phyloP scores from a whole-genome alignment of 2,329 filamentous ascomycete species.

The Botrytis tulipae region DNA sequence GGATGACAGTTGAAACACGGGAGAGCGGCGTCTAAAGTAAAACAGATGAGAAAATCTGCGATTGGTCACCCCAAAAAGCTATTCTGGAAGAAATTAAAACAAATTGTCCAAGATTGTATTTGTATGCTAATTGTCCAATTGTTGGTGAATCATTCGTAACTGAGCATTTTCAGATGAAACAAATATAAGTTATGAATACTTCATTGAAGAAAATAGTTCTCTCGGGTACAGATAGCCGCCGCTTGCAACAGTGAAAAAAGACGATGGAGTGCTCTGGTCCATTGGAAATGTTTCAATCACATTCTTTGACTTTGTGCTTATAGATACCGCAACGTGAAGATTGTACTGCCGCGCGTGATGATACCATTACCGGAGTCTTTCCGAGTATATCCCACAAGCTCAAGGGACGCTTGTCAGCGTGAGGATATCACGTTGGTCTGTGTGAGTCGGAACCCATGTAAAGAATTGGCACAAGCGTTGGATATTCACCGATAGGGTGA shows the following conservation, averaged over 20 bases:
- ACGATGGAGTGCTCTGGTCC: not conserved
- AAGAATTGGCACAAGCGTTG: not conserved
- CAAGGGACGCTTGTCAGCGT: not conserved
- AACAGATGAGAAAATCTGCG: not conserved
- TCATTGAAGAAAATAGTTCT: not conserved
- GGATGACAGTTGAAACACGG: slow-evolving; percentile 12
- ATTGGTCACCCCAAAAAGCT: not conserved
- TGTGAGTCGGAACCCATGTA: slow-evolving; percentile 5
- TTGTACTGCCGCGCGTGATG: slow-evolving; percentile 6
- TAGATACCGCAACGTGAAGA: not conserved
- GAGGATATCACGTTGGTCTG: slow-evolving; percentile 12
- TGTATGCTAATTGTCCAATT: not conserved
- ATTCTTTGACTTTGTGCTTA: slow-evolving; percentile 1
- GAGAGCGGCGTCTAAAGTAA: not conserved
- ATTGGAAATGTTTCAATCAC: slow-evolving; percentile 12
- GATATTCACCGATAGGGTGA: slow-evolving; percentile 10
- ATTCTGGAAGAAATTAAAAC: slow-evolving; percentile 4
- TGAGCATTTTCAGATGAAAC: slow-evolving; percentile 10
- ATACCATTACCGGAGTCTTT: not conserved
- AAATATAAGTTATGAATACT: not conserved
- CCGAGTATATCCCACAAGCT: not conserved
- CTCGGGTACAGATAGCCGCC: slow-evolving; percentile 2
- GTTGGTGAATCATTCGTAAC: slow-evolving; percentile 8
- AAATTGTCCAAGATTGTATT: not conserved
- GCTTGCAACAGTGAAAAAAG: slow-evolving; percentile 10